Evolutionary conservation across 2,329 filamentous ascomycete genomes (phyloP).

Genomic region (Myriosclerotinia scirpicola): DNA sequence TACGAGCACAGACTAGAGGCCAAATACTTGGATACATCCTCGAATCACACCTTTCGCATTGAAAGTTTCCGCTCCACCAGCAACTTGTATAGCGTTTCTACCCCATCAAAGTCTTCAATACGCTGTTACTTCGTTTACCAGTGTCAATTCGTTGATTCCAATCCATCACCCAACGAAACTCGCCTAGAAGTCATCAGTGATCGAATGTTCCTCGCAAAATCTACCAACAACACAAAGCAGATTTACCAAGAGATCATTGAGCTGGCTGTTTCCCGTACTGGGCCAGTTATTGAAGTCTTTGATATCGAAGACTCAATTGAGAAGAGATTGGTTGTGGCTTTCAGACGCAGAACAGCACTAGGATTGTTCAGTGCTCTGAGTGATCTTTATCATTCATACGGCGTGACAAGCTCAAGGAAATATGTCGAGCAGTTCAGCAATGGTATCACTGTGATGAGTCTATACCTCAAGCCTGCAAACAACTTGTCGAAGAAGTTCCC

Average conservation of each 20-base stretch:
- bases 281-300: slow-evolving; percentile 96
- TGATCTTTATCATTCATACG: slow-evolving; percentile 98
- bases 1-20: slow-evolving; percentile 93
- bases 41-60: slow-evolving; percentile 76
- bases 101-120: slow-evolving; percentile 73
- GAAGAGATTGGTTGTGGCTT: slow-evolving; percentile 92
- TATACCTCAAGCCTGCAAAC: slow-evolving; percentile 78
- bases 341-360: slow-evolving; percentile 87
- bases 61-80: slow-evolving; percentile 96
- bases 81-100: slow-evolving; percentile 62
- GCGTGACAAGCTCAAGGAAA: slow-evolving; percentile 91
- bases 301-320: slow-evolving; percentile 89
- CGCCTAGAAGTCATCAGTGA: slow-evolving; percentile 90
- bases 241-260: slow-evolving; percentile 95
- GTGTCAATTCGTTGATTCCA: slow-evolving; percentile 80
- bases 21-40: slow-evolving; percentile 86
- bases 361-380: slow-evolving; percentile 94
- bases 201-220: slow-evolving; percentile 91
- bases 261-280: slow-evolving; percentile 78
- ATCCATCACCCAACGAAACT: slow-evolving; percentile 75
- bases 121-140: slow-evolving; percentile 99
- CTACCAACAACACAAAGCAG: slow-evolving; percentile 90
- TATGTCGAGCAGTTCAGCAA: slow-evolving; percentile 99
- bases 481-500: slow-evolving; percentile 61
- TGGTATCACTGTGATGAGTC: slow-evolving; percentile 93